These are phyloP conservation scores for Aquilaria malaccensis DNA, from an alignment of 345 rosid species.

Conservation along the genomic window DNA sequence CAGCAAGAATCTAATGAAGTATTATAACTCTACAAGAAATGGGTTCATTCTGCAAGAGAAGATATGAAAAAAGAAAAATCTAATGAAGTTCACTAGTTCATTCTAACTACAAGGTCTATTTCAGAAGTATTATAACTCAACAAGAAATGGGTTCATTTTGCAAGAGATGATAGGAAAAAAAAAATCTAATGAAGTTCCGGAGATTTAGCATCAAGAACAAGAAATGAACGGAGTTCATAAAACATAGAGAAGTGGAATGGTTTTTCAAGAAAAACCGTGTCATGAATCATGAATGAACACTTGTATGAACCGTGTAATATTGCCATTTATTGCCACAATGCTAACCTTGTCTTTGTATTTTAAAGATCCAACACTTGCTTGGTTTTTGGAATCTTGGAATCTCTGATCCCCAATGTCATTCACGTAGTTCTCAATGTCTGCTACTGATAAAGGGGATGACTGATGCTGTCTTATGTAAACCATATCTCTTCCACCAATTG, in stretches of 20 bases:
- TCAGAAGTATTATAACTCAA: not conserved
- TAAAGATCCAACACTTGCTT: slow-evolving; percentile 56
- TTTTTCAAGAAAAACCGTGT: too few relatives aligned
- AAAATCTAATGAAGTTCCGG: not conserved
- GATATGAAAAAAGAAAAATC: not conserved
- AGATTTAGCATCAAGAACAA: not conserved
- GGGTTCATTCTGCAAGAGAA: not conserved
- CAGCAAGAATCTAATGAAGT: slow-evolving; percentile 39
- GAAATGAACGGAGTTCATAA: not conserved
- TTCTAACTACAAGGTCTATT: too few relatives aligned
- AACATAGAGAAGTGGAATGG: too few relatives aligned
- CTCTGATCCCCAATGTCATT: slow-evolving; percentile 67
- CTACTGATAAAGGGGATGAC: slow-evolving; percentile 57
- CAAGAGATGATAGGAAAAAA: not conserved
- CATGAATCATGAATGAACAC: not conserved
- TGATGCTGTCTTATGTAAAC: slow-evolving; percentile 93
- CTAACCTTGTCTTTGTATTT: slow-evolving; percentile 95
- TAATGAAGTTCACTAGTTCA: not conserved
- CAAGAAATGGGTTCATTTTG: not conserved
- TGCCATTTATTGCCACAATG: slow-evolving; percentile 6
- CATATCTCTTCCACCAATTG: slow-evolving; percentile 94
- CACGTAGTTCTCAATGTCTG: slow-evolving; percentile 75
- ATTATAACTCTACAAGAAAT: not conserved
- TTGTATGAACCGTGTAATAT: too few relatives aligned
- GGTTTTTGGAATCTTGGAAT: slow-evolving; percentile 53